Percentiles rank a stretch among this genome's conserved stretches.
phyloP scores from a whole-genome alignment of 192 early-diverging fungal genomes.

The Coemansia sp. region DNA sequence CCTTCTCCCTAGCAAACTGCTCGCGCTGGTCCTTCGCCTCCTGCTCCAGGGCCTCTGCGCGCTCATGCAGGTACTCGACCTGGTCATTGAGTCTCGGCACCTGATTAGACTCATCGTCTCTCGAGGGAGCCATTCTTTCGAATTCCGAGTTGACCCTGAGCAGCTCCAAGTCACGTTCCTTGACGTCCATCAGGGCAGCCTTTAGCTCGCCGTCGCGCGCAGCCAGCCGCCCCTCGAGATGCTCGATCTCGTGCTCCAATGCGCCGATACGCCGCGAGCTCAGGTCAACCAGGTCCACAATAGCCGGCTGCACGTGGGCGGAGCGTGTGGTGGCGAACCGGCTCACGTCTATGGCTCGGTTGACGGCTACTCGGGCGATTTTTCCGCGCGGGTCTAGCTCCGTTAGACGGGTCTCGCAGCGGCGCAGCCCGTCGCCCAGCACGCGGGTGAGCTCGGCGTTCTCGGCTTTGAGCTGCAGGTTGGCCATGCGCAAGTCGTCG shows the following conservation, averaged over 20 bases:
- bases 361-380: conserved; percentile 21
- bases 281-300: conserved; percentile 43
- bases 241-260: conserved; percentile 41
- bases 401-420: conserved; percentile 15
- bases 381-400: conserved; percentile 26
- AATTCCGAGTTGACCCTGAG: conserved; percentile 30
- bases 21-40: conserved; percentile 25
- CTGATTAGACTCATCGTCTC: background rate
- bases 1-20: conserved; percentile 37
- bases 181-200: conserved; percentile 31
- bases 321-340: background rate
- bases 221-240: conserved; percentile 27
- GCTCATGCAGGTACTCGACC: conserved; percentile 49
- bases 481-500: conserved; percentile 38
- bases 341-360: background rate
- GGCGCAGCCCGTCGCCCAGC: conserved; percentile 28
- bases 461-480: conserved; percentile 34
- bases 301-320: conserved; percentile 11
- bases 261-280: conserved; percentile 36
- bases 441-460: conserved; percentile 10
- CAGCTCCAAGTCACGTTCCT: conserved; percentile 47
- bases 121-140: background rate
- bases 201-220: conserved; percentile 13
- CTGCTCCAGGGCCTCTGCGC: conserved; percentile 30
- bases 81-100: conserved; percentile 39